A percentile compares a stretch with the other conserved stretches of the same genome.
Evolutionary conservation across 1,139 yeast genomes (phyloP).

Genomic region (Magnusiomyces suaveolens): DNA sequence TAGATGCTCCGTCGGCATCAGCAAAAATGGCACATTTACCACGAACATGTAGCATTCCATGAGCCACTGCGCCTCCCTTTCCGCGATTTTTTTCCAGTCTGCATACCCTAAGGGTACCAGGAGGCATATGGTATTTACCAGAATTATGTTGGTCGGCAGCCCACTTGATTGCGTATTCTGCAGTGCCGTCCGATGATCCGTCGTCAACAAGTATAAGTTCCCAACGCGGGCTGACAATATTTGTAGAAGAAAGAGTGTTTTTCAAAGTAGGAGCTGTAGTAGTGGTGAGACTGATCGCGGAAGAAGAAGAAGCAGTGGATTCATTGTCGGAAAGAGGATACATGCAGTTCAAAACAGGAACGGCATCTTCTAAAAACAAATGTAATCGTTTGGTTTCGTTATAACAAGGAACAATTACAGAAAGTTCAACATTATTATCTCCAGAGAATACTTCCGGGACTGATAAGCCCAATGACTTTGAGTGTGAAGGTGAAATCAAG

Average conservation of each 20-base stretch:
- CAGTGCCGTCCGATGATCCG: conserved; percentile 78
- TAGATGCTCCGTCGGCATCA: conserved; percentile 96
- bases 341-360: conserved; percentile 41
- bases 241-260: conserved; percentile 13
- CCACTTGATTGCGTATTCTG: conserved; percentile 56
- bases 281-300: conserved; percentile 7
- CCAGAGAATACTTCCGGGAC: not conserved
- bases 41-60: conserved; percentile 69
- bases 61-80: conserved; percentile 96
- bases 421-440: conserved; percentile 36
- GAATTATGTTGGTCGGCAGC: conserved; percentile 34
- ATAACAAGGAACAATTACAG: conserved; percentile 84
- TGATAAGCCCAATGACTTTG: not conserved
- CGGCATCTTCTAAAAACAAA: conserved; percentile 68
- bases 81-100: conserved; percentile 70
- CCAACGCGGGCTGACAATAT: conserved; percentile 32
- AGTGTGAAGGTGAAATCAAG: conserved; percentile 1
- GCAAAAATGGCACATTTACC: conserved; percentile 79
- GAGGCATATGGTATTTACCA: conserved; percentile 30
- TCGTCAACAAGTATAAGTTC: conserved; percentile 87
- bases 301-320: not conserved
- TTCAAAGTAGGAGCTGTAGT: conserved; percentile 9
- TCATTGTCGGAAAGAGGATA: conserved; percentile 19
- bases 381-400: conserved; percentile 72
- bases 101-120: conserved; percentile 61